Base-by-base conservation (phyloP, 148 eudicot genomes). In the Hydrangea macrophylla region DNA sequence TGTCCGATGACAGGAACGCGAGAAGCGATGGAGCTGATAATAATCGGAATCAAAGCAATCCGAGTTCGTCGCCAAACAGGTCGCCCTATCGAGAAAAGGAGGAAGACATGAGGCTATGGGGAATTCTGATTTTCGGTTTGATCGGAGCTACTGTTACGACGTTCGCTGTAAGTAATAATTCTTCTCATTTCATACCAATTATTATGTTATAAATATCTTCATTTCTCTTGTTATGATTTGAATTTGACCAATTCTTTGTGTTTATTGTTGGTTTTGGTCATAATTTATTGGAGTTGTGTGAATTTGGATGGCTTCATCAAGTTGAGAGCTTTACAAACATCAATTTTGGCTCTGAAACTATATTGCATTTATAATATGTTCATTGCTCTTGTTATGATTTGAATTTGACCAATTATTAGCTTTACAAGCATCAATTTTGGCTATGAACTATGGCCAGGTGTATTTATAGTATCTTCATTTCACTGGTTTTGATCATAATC, bases 81-180 rank as follows among this genome's bases (percentile, higher is more conserved):
- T 61, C 23, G 6, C 53, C 33, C 53, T 75, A 70, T 24, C 55
- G 64, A n/a, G 89, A 76, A 15, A 74, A 73, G 28, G 69, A 80
- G 10, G 81, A 73, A 33, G 78, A 74, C 25, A 80, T 68, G 79
- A 86, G 71, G 54, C 53, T 80, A 26, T 88, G 90, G 94, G 91
- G 94, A 20, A 76, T 87, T 75, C 66, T 82, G 18, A 18, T 90
- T 42, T 88, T 86, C 70, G 90, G 92, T 28, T 59, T 92, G 62
- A 84, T 90, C 30, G 98, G 98, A 65, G 98, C 94, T 50, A 82
- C 90, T 61, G 88, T 75, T 1, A 86, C 96, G 23, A 84, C 88
- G 1, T 75, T 79, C 30, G 92, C 96, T 0, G 96, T 92, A 77
- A 71, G 87, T 75, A 32, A 4, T 12, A 10, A 56, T 69, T 3